Evolutionary conservation across 495 filamentous ascomycete genomes (phyloP).

Genomic region (Choiromyces venosus): DNA sequence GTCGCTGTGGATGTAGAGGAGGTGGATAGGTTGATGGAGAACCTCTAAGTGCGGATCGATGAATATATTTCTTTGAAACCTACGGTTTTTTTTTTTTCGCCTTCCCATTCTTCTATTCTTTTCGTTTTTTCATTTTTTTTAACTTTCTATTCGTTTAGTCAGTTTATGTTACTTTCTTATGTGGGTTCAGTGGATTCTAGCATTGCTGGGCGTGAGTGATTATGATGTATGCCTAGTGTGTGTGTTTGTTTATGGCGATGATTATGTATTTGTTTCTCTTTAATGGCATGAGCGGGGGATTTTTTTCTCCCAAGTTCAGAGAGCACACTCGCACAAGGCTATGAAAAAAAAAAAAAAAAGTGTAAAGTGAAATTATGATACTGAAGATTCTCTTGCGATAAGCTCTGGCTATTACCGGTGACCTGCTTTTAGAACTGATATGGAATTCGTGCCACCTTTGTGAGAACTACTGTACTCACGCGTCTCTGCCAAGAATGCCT

Average conservation of each 20-base stretch:
- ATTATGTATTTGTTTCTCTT: constrained; percentile 11
- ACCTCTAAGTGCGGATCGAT: constrained; percentile 19
- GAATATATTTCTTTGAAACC: constrained; percentile 15
- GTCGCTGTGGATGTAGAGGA: constrained; percentile 45
- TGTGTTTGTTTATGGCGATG: constrained; percentile 7
- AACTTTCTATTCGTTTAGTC: constrained; percentile 5
- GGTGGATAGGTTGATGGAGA: constrained; percentile 43
- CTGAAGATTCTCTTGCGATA: background rate
- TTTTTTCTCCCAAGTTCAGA: constrained; percentile 16
- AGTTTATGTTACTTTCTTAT: constrained; percentile 8
- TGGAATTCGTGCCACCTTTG: background rate
- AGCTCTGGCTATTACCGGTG: background rate
- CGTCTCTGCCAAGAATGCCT: too few relatives aligned
- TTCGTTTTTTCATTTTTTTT: background rate
- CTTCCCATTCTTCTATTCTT: constrained; percentile 4
- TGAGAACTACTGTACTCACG: too few relatives aligned
- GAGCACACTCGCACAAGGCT: background rate
- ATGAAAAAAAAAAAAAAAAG: background rate
- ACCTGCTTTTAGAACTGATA: background rate
- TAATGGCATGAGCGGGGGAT: constrained; percentile 10
- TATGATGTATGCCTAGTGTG: constrained; percentile 15
- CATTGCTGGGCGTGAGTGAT: constrained; percentile 26
- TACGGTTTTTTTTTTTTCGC: constrained; percentile 5
- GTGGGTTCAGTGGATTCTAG: constrained; percentile 19
- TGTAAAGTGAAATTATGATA: background rate